Base-by-base conservation (phyloP, 176 grass and related monocot genomes). In the Hyparrhenia diplandra region DNA sequence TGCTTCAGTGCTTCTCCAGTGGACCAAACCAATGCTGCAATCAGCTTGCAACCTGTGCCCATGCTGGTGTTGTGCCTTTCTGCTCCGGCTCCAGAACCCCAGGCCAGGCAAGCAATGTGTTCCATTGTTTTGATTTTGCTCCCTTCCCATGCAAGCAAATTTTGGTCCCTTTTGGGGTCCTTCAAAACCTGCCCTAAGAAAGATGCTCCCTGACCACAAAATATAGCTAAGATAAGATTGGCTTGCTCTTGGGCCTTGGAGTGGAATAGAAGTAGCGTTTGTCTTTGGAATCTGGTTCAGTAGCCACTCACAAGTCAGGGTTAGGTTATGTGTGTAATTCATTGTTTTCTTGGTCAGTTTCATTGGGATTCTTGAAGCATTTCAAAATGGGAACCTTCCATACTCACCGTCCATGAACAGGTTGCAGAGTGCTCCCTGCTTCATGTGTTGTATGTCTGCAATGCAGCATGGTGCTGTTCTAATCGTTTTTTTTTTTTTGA, bases 371-470 rank as follows among this genome's bases (percentile, higher is more conserved):
- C 65, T 7, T 14, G 9, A 58, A 58, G 59, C 71, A 1, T 75
- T 84, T 88, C 62, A 75, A 84, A 84, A 75, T 63, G 40, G 28
- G 81, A 80, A 69, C 23, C 62, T 80, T 84, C 86, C 86, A 88
- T 88, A 13, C 86, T 67, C 47, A 14, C 59, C 28, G 35, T 52
- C 17, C 17, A 20, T 52, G 49, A 52, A 52, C 49, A 52, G 18
- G 18, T 52, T 52, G 10, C 10, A 11, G 3, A 63, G 27, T 64
- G 28, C 62, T 34, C 27, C n/a, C 46, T 20, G 45, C n/a, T 4
- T 27, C 63, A 25, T 32, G 35, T 41, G 78, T 68, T n/a, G n/a
- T n/a, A n/a, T n/a, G n/a, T n/a, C n/a, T n/a, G n/a, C n/a, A n/a
- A n/a, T n/a, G n/a, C n/a, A 32, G 29, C 61, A 31, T 64, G 27